Evolutionary conservation across 1,284 basidiomycete genomes (phyloP), one percentile per base, ranked within the genome.

Genomic region (Rhodotorula sp.): DNA sequence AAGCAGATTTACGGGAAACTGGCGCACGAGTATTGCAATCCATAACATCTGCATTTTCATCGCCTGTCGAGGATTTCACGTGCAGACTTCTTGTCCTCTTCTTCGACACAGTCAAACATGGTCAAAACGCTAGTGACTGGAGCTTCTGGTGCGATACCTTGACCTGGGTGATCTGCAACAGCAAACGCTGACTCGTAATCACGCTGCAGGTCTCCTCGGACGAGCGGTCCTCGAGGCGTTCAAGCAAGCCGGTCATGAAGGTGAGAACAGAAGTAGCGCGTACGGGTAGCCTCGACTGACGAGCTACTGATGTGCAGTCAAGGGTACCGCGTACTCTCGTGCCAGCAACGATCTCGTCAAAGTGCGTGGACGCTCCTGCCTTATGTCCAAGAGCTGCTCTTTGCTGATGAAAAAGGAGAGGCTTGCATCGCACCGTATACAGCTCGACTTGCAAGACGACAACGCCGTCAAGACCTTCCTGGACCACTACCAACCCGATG

Each of bases 241-340:
- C 55, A 64, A 68, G 34, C 26, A n/a, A 0, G 57, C 60, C 1
- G 75, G 71, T 6, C 64, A 73, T 31, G 64, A 77, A 47, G 76
- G 75, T 63, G 31, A 0, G 60, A 43, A 2, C 48, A 1, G 8
- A 7, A 15, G 34, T 16, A n/a, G 7, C 18, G 31, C 19, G n/a
- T 10, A 3, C 3, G 6, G 6, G 38, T 16, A 23, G 28, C 62
- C 2, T 23, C 3, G 10, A 5, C 62, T 64, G 26, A 48, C 26
- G 18, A 1, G 6, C 4, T 8, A 3, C 6, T 34, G 4, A 28
- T 16, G 10, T 7, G 16, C 61, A 67, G 84, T 88, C 28, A 80
- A 88, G 58, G 87, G 88, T 4, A 83, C 91, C 19, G 87, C 89
- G 16, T 83, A 87, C 80, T 87, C 89, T 21, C 85, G 88, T 66